phyloP scores from a whole-genome alignment of 1,139 yeast genomes.

The Saccharomycopsis crataegensis region DNA sequence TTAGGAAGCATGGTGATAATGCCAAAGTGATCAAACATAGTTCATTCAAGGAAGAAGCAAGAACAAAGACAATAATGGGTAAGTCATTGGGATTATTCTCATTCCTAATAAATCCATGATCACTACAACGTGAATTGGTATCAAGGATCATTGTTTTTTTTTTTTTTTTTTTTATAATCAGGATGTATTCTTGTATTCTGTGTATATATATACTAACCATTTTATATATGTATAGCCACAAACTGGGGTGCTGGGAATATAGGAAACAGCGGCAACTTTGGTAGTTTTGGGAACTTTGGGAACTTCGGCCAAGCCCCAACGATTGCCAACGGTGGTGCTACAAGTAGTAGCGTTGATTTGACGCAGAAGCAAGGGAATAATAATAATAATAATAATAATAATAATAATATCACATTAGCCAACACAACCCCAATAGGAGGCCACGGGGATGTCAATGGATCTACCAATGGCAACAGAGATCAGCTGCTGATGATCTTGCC shows the following conservation, averaged over 20 bases:
- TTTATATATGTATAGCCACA: constrained; percentile 2
- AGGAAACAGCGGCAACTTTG: constrained; percentile 15
- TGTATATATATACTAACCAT: not conserved
- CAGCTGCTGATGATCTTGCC: not conserved
- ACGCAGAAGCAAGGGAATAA: not conserved
- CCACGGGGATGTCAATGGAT: not conserved
- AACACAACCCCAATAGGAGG: not conserved
- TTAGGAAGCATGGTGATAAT: no score
- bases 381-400: not conserved
- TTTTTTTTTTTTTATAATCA: no score
- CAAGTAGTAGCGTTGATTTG: not conserved
- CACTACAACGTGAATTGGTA: no score
- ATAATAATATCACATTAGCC: not conserved
- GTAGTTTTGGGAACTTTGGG: constrained; percentile 20
- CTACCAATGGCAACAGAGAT: not conserved
- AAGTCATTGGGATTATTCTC: no score
- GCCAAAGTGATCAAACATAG: no score
- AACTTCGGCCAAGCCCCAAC: constrained; percentile 18
- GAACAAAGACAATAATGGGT: no score
- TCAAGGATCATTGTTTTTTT: no score
- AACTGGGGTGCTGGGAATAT: constrained; percentile 15
- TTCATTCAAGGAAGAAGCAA: no score
- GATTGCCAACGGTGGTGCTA: not conserved
- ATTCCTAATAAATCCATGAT: no score
- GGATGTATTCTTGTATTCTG: not conserved